Conservation (phyloP, 2,329 filamentous ascomycete species). For the Aspergillus brunneoviolaceus region DNA sequence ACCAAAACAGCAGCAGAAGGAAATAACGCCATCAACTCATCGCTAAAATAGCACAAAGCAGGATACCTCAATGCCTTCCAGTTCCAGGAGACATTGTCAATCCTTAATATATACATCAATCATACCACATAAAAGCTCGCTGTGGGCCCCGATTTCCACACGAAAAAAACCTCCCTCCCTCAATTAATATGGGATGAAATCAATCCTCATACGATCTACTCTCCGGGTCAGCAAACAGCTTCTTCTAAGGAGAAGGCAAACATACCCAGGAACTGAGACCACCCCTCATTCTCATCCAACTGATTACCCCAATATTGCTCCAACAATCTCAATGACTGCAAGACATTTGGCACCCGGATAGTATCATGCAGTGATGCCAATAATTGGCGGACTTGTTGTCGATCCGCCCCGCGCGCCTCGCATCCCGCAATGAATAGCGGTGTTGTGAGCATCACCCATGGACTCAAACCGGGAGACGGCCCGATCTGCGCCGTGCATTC, state of each 20-base stretch:
- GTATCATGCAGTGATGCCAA: slow-evolving; percentile 39
- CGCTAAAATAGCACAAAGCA: not conserved
- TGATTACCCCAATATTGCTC: slow-evolving; percentile 40
- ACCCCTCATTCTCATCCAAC: slow-evolving; percentile 36
- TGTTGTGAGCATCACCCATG: slow-evolving; percentile 45
- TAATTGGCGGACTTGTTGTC: slow-evolving; percentile 33
- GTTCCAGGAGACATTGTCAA: not conserved
- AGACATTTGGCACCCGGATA: slow-evolving; percentile 43
- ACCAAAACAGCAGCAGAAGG: not conserved
- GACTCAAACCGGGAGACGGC: slow-evolving; percentile 40
- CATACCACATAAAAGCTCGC: not conserved
- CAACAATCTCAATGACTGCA: slow-evolving; percentile 42
- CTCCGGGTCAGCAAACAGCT: slow-evolving; percentile 1
- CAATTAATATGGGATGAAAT: not conserved
- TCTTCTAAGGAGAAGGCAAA: not conserved
- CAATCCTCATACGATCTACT: slow-evolving; percentile 35
- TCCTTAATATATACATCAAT: not conserved
- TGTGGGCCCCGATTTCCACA: not conserved
- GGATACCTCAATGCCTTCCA: not conserved
- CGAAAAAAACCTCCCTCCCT: not conserved
- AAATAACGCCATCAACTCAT: not conserved
- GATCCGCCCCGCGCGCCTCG: slow-evolving; percentile 40
- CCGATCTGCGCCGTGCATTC: slow-evolving; percentile 40
- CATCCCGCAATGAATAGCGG: slow-evolving; percentile 47
- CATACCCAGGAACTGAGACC: slow-evolving; percentile 42